A percentile compares a stretch with the other conserved stretches of the same genome.
phyloP scores from a whole-genome alignment of 805 yeast species.

The Saccharomycopsis lassenensis region DNA sequence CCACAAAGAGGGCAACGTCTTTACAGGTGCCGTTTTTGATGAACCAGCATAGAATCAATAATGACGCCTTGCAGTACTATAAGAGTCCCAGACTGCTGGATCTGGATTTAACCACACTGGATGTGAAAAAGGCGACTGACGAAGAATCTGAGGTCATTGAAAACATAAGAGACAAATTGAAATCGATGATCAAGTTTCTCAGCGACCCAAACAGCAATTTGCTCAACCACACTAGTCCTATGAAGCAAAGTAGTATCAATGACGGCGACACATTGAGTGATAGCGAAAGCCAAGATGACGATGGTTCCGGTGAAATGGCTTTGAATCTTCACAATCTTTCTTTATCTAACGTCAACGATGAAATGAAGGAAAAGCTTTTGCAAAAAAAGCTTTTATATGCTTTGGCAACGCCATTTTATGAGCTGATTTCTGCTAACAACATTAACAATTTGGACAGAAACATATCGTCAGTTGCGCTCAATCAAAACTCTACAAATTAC shows the following conservation, averaged over 20 bases:
- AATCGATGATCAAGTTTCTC: slow-evolving; percentile 12
- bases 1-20: slow-evolving; percentile 8
- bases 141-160: slow-evolving; percentile 11
- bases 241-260: background rate
- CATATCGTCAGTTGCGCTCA: slow-evolving; percentile 12
- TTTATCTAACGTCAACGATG: slow-evolving; percentile 29
- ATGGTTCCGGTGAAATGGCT: slow-evolving; percentile 30
- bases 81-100: background rate
- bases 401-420: slow-evolving; percentile 52
- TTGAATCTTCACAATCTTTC: slow-evolving; percentile 49
- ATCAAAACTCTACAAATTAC: slow-evolving; percentile 7
- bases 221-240: slow-evolving; percentile 2
- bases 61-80: background rate
- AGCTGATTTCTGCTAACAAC: slow-evolving; percentile 18
- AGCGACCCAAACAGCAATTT: slow-evolving; percentile 7
- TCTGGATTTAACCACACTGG: background rate
- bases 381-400: slow-evolving; percentile 45
- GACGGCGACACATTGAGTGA: background rate
- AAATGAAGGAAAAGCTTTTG: slow-evolving; percentile 31
- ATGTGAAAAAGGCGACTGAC: background rate
- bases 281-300: no score
- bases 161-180: slow-evolving; percentile 11
- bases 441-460: slow-evolving; percentile 8
- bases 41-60: slow-evolving; percentile 8
- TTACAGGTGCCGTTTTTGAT: slow-evolving; percentile 15